Evolutionary conservation across 208 protist genomes (phyloP).

Genomic region (Trichomonas gallinae): DNA sequence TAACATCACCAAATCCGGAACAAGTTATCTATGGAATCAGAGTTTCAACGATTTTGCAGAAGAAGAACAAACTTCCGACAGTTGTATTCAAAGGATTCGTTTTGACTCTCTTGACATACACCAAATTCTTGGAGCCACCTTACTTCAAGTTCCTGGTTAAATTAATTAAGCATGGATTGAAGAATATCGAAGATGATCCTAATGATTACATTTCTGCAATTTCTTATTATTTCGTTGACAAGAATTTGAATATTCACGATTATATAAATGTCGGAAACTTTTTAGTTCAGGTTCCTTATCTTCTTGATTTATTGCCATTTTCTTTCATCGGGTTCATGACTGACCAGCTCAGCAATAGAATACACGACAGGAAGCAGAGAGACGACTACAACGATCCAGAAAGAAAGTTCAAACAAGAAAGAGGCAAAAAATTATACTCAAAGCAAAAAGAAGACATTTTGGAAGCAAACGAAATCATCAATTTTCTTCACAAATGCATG

Average conservation of each 20-base stretch:
- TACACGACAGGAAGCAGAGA: background rate
- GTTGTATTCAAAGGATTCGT: background rate
- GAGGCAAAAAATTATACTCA: background rate
- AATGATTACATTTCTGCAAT: background rate
- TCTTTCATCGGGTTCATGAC: background rate
- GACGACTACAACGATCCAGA: background rate
- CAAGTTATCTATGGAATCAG: background rate
- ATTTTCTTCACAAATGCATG: background rate
- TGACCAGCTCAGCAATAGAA: background rate
- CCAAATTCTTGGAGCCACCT: background rate
- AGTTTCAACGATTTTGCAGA: background rate
- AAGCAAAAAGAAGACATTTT: background rate
- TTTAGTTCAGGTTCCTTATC: background rate
- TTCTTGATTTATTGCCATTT: background rate
- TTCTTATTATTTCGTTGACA: background rate
- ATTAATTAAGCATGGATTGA: background rate
- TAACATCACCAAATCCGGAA: background rate
- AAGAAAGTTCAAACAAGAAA: background rate
- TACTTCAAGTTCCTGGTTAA: background rate
- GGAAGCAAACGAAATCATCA: background rate
- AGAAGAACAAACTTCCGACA: background rate
- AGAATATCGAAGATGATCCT: background rate
- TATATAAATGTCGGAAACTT: background rate
- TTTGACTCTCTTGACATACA: background rate
- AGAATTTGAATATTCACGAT: background rate